These are phyloP conservation scores for barrel medic (Medicago truncatula) DNA, from an alignment of 306 rosid species.

Conservation along the genomic window MtrunA17r5.0-ANR NC_053043.1:42018501-42019000, in stretches of 20 bases:
- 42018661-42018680: constrained; percentile 44
- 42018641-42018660: constrained; percentile 45
- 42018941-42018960: constrained; percentile 27
- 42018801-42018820: constrained; percentile 80
- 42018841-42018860: constrained; percentile 47
- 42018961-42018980: constrained; percentile 14
- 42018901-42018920: constrained; percentile 30
- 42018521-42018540: constrained; percentile 21
- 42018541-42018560: constrained; percentile 34
- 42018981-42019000: background rate
- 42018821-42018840: constrained; percentile 43
- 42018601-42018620: constrained; percentile 44
- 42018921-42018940: constrained; percentile 31
- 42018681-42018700: background rate
- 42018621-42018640: constrained; percentile 54
- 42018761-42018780: constrained; percentile 55
- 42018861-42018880: constrained; percentile 26
- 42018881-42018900: constrained; percentile 11
- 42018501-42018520: background rate
- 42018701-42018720: constrained; percentile 27
- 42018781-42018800: constrained; percentile 60
- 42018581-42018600: constrained; percentile 56
- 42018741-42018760: constrained; percentile 87
- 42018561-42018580: constrained; percentile 32
- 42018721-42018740: constrained; percentile 55